Base-by-base conservation (phyloP, 2,329 filamentous ascomycete species). In the Fusarium sterilihyphosum region DNA sequence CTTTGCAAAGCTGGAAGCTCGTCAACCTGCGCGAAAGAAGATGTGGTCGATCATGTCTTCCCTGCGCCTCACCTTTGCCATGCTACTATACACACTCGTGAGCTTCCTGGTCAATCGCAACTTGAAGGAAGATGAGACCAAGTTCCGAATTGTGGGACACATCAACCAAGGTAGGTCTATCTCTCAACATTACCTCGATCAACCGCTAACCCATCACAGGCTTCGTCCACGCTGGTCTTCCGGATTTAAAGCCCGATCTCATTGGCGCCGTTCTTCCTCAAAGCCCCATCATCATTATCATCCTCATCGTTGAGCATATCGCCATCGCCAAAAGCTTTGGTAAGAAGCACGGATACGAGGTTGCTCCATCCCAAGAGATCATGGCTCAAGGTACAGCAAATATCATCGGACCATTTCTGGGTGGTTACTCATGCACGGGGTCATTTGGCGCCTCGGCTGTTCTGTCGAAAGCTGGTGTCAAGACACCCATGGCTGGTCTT, bases 281-380 rank as follows among this genome's bases (percentile, higher is more conserved):
- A 68, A 83, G 95, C 12, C 93, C 93, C 0, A 91, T 92, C 24
- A 89, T 92, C 1, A 89, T 94, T 56, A 93, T 96, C 70, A 93
- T 96, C 24, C 84, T 95, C 24, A 87, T 95, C 26, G 93, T 96
- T 62, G 93, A 95, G 82, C 93, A 96, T 79, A 95, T 95, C 73
- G 92, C 93, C 47, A 95, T 96, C 69, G 92, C 93, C 12, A 96
- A 96, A 81, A 94, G 93, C 0, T 95, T 95, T 78, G 93, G 93
- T 12, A 88, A 93, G 66, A 87, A 94, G 73, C 94, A 94, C 84
- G 93, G 93, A 82, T 96, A 96, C 81, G 91, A 89, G 20, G 92
- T 96, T 78, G 88, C 93, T 65, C 92, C 93, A 0, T 95, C 93
- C 0, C 93, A 96, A 77, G 93, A 96, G 79, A 85, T 95, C 41